Evolutionary conservation across 2,329 filamentous ascomycete genomes (phyloP), one percentile per base, ranked within the genome.

Genomic region (Stagonosporopsis cucurbitacearum): DNA sequence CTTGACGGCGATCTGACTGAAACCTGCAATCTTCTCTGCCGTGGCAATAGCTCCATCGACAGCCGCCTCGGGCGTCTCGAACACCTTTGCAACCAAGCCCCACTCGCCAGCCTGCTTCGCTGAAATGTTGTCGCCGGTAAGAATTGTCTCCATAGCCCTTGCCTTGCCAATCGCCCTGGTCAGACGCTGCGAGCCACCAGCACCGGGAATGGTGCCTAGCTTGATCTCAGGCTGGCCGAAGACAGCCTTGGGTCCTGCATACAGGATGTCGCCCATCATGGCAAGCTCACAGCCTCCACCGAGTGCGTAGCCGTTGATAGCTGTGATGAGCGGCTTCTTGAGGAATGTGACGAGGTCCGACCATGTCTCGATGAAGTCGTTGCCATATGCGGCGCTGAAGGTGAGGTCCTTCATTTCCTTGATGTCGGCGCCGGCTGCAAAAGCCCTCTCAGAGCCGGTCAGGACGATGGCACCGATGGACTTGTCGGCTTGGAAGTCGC

Each of bases 141-240:
- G 71, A 36, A 81, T 78, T 15, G 74, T 65, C 45, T 81, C 78
- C 79, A 81, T 81, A 25, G 79, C 79, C 65, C 72, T 62, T 17
- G 65, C 55, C 63, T 77, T 82, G 15, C 80, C 80, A 59, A 81
- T 78, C 9, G 79, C 92, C 22, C 87, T 84, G 6, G 92, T 96
- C 41, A 99, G 80, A 8, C 95, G 84, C 82, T 99, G 95, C 60
- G 88, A 92, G 6, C 95, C 95, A 25, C 95, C 95, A 0, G 91
- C 95, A 3, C 95, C 95, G 0, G 95, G 95, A 52, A 98, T 91
- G 2, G 90, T 90, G 23, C 95, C 95, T 3, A 99, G 83, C 80
- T 96, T 97, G 80, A 99, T 92, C 81, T 99, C 95, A 0, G 95
- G 95, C 79, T 98, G 95, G 12, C 95, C 95, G 73, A 99, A 97